Percentiles rank a stretch among this genome's conserved stretches.
These are phyloP conservation scores for Vitis riparia DNA, from an alignment of 164 flowering plant species.

Conservation along the genomic window DNA sequence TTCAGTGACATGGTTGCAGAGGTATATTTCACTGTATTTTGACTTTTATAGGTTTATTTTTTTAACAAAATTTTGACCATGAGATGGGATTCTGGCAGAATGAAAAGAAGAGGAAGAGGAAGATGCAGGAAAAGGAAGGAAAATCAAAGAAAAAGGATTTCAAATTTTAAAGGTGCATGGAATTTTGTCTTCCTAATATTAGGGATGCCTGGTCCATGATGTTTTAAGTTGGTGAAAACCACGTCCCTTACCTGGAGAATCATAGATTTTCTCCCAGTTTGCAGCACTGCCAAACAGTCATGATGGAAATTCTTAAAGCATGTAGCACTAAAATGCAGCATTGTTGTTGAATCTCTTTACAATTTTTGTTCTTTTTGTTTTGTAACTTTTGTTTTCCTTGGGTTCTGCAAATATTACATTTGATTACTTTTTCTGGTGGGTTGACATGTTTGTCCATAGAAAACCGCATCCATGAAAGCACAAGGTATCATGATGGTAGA, in stretches of 20 bases:
- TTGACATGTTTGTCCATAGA: too few species aligned
- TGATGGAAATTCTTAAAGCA: not conserved
- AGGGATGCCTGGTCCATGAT: not conserved
- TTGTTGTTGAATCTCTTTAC: not conserved
- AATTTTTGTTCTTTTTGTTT: too few species aligned
- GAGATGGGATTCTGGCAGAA: conserved; percentile 42
- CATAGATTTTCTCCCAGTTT: not conserved
- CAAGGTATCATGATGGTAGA: too few species aligned
- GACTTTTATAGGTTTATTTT: not conserved
- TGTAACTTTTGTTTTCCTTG: too few species aligned
- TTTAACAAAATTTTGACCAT: not conserved
- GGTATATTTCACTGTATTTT: conserved; percentile 35
- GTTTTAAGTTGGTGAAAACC: not conserved
- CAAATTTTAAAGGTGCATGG: conserved; percentile 41
- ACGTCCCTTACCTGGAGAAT: not conserved
- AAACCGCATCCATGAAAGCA: too few species aligned
- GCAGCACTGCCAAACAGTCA: not conserved
- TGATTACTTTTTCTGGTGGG: too few species aligned
- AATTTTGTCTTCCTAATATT: not conserved
- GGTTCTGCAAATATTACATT: too few species aligned
- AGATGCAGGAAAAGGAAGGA: conserved; percentile 90
- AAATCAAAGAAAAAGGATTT: conserved; percentile 90
- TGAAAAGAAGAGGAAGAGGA: conserved; percentile 85
- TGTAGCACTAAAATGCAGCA: not conserved
- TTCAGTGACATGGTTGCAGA: conserved; percentile 99